These are phyloP conservation scores for Hymenoscyphus infarciens DNA, from an alignment of 2,329 filamentous ascomycete species.

Conservation along the genomic window DNA sequence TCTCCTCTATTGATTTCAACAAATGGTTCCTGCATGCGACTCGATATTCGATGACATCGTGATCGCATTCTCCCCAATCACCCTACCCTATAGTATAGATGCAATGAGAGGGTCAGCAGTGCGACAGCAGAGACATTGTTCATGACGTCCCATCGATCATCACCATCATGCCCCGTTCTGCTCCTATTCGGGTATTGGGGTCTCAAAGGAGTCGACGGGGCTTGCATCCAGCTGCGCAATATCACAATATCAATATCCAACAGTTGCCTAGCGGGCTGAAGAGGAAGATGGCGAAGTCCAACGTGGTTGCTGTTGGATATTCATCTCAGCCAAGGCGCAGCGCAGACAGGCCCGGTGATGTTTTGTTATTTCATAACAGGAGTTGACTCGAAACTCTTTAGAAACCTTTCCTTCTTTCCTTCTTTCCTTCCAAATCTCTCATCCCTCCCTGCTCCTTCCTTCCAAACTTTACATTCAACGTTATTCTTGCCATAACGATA, in stretches of 20 bases:
- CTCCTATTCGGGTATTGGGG: background rate
- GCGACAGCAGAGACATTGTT: background rate
- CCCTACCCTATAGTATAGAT: too few species aligned
- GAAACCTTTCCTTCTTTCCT: background rate
- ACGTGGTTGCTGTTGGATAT: background rate
- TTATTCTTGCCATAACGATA: background rate
- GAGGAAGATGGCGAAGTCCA: background rate
- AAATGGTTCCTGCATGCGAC: conserved; percentile 3
- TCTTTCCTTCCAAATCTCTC: background rate
- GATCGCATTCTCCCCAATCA: background rate
- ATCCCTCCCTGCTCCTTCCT: background rate
- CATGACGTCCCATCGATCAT: conserved; percentile 1
- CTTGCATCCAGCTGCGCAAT: background rate
- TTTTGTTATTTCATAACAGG: background rate
- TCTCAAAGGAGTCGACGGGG: background rate
- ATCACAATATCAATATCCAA: too few species aligned
- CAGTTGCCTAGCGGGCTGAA: background rate
- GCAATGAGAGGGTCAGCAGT: background rate
- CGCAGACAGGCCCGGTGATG: conserved; percentile 1
- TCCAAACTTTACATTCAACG: background rate
- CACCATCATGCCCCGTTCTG: background rate
- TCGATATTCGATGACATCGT: background rate
- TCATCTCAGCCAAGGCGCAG: background rate
- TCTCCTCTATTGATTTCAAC: too few species aligned
- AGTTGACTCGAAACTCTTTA: background rate